phyloP scores from a whole-genome alignment of 164 flowering plant species.

The Annona cherimola region DNA sequence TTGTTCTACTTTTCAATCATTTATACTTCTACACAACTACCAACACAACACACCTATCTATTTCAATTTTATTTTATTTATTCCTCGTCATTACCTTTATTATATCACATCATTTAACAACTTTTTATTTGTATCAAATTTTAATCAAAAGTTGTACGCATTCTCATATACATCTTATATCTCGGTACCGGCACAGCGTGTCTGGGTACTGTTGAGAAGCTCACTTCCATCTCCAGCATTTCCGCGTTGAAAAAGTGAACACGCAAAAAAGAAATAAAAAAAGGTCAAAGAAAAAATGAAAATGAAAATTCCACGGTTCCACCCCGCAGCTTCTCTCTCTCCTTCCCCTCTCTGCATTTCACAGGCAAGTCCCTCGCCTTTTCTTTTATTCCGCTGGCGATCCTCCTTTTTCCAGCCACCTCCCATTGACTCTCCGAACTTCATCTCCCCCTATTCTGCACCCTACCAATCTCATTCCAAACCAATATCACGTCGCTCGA shows the following conservation, averaged over 20 bases:
- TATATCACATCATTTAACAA: too few relatives aligned
- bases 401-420: not conserved
- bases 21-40: too few relatives aligned
- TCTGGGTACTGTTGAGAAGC: not conserved
- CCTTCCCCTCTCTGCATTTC: not conserved
- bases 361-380: not conserved
- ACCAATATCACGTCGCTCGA: not conserved
- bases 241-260: not conserved
- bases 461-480: not conserved
- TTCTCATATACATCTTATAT: too few relatives aligned
- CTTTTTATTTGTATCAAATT: too few relatives aligned
- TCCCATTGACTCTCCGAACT: not conserved
- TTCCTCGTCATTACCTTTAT: too few relatives aligned
- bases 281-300: not conserved
- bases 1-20: too few relatives aligned
- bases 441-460: not conserved
- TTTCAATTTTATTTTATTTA: too few relatives aligned
- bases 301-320: not conserved
- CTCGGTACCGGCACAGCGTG: too few relatives aligned
- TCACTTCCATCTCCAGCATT: not conserved
- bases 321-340: not conserved
- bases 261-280: not conserved
- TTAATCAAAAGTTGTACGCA: too few relatives aligned
- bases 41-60: too few relatives aligned
- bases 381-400: not conserved